Percentiles rank a stretch among this genome's conserved stretches.
phyloP scores from a whole-genome alignment of 1,284 basidiomycete genomes.

The Ustilago xerochloae region DNA sequence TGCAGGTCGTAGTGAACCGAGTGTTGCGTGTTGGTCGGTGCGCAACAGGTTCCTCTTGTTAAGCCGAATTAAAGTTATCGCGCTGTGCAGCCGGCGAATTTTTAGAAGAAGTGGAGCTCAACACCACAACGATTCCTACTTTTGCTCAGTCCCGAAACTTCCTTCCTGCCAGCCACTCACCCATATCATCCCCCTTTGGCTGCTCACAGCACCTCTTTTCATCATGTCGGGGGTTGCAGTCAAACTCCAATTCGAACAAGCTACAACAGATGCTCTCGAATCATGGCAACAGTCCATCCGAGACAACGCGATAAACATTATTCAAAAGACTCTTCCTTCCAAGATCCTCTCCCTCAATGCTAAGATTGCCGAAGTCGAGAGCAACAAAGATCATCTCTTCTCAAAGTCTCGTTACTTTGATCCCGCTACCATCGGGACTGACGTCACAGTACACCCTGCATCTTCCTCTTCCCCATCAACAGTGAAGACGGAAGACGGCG shows the following conservation, averaged over 20 bases:
- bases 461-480: conserved; percentile 3
- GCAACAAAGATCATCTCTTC: conserved; percentile 28
- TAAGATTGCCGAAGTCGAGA: conserved; percentile 27
- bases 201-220: no score
- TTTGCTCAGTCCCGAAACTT: no score
- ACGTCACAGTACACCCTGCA: conserved; percentile 18
- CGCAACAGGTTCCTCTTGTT: conserved; percentile 6
- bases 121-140: not conserved
- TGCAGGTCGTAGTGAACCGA: conserved; percentile 1
- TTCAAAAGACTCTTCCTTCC: conserved; percentile 42
- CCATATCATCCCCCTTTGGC: not conserved
- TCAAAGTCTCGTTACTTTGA: conserved; percentile 38
- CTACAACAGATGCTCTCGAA: conserved; percentile 37
- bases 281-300: conserved; percentile 41
- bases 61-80: not conserved
- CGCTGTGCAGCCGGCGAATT: not conserved
- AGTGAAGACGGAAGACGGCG: conserved; percentile 1
- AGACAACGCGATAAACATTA: conserved; percentile 37
- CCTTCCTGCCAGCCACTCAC: not conserved
- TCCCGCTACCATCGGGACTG: conserved; percentile 15
- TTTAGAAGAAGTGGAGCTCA: conserved; percentile 11
- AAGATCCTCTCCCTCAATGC: conserved; percentile 48
- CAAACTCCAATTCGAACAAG: conserved; percentile 36
- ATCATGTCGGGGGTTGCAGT: conserved; percentile 43
- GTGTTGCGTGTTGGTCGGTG: conserved; percentile 20